Conservation (phyloP, 2,329 filamentous ascomycete species). For the Trichocomaceae sp. region DNA sequence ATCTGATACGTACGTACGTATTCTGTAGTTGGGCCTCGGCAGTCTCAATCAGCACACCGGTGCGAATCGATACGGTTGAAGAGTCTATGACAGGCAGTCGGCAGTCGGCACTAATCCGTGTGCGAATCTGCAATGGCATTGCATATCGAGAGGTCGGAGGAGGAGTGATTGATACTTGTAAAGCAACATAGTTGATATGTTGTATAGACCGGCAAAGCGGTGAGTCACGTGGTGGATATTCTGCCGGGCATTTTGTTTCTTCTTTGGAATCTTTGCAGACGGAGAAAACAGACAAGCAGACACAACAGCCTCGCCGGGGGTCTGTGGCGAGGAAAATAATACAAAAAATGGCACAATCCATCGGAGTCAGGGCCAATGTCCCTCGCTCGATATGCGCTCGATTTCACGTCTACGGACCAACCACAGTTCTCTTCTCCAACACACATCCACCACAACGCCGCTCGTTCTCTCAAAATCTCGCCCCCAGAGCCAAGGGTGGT, state of each 20-base stretch:
- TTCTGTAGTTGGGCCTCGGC: not conserved
- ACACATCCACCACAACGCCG: conserved; percentile 23
- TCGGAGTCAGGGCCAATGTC: not conserved
- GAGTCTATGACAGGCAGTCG: not conserved
- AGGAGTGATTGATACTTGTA: too few species aligned
- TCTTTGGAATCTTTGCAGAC: not conserved
- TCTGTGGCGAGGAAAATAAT: not conserved
- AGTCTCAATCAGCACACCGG: not conserved
- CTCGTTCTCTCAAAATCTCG: conserved; percentile 29
- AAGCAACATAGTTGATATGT: not conserved
- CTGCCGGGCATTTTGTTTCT: not conserved
- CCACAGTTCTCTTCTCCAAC: conserved; percentile 10
- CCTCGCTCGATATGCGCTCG: conserved; percentile 4
- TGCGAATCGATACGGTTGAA: not conserved
- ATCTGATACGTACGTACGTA: not conserved
- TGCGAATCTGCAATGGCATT: not conserved
- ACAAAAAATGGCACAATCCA: conserved; percentile 4
- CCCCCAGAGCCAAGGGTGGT: conserved; percentile 17
- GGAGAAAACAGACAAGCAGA: not conserved
- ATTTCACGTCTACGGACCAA: not conserved
- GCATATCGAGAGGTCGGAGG: not conserved
- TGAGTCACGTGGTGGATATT: not conserved
- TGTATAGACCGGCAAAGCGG: not conserved
- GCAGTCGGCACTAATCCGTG: not conserved
- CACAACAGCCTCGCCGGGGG: conserved; percentile 1